Percentiles rank a stretch among this genome's conserved stretches.
Conservation (phyloP, 192 early-diverging fungal species). For the Coemansia sp. region DNA sequence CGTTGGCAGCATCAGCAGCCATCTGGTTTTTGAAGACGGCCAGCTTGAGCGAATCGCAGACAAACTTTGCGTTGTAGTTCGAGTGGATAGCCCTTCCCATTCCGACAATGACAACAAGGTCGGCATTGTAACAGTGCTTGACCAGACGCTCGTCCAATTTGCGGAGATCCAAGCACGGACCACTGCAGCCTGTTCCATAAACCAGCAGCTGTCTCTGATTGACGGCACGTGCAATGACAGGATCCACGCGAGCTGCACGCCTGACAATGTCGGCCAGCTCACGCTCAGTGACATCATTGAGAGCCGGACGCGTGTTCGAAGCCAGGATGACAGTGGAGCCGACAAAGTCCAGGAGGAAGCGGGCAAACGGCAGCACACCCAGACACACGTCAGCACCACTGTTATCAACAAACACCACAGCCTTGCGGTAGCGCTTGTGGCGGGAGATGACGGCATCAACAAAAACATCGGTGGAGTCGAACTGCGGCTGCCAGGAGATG, state of each 20-base stretch:
- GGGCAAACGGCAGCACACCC: slow-evolving; percentile 75
- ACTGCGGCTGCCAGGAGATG: slow-evolving; percentile 39
- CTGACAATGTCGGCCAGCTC: slow-evolving; percentile 61
- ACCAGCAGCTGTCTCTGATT: slow-evolving; percentile 48
- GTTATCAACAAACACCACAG: slow-evolving; percentile 82
- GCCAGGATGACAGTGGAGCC: slow-evolving; percentile 67
- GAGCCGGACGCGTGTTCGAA: slow-evolving; percentile 71
- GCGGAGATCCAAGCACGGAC: slow-evolving; percentile 72
- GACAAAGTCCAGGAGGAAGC: slow-evolving; percentile 55
- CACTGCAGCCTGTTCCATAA: slow-evolving; percentile 67
- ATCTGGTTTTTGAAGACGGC: slow-evolving; percentile 80
- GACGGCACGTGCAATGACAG: slow-evolving; percentile 31
- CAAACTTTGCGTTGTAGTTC: slow-evolving; percentile 68
- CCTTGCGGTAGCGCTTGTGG: slow-evolving; percentile 50
- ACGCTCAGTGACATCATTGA: slow-evolving; percentile 75
- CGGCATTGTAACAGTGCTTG: slow-evolving; percentile 52
- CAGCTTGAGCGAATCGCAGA: slow-evolving; percentile 72
- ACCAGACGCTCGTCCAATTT: slow-evolving; percentile 65
- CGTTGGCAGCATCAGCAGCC: slow-evolving; percentile 65
- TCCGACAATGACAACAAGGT: slow-evolving; percentile 78
- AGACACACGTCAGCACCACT: slow-evolving; percentile 78
- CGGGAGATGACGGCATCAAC: slow-evolving; percentile 34
- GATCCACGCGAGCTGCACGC: slow-evolving; percentile 49
- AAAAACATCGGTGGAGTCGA: slow-evolving; percentile 55
- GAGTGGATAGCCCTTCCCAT: slow-evolving; percentile 84